Conservation (phyloP, 352 stramenopile genomes). For the Vaucheria bursata region DNA sequence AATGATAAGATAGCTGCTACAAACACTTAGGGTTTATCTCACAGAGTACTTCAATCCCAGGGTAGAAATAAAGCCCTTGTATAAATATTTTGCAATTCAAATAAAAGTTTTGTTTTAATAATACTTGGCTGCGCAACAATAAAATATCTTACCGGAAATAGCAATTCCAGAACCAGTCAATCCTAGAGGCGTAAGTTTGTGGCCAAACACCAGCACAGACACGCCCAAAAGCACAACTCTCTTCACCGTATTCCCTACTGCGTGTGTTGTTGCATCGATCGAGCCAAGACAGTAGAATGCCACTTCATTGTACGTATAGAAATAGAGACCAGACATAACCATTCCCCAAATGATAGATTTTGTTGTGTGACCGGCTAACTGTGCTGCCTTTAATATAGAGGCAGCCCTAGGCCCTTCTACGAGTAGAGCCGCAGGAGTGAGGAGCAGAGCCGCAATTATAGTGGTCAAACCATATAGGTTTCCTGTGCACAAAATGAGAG, state of each 20-base stretch:
- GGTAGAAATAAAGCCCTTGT: too few relatives aligned
- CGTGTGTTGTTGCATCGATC: constrained; percentile 47
- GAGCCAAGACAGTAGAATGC: constrained; percentile 49
- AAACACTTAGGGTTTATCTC: too few relatives aligned
- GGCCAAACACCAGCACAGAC: constrained; percentile 42
- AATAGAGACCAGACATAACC: constrained; percentile 51
- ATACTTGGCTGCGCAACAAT: too few relatives aligned
- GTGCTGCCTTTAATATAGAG: constrained; percentile 56
- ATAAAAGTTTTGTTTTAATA: too few relatives aligned
- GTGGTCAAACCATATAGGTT: constrained; percentile 72
- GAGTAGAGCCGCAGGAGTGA: constrained; percentile 61
- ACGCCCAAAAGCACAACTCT: constrained; percentile 44
- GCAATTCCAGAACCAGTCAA: too few relatives aligned
- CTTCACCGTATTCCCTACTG: constrained; percentile 48
- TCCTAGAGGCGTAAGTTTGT: constrained; percentile 45
- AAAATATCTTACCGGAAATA: too few relatives aligned
- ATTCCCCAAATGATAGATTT: constrained; percentile 37
- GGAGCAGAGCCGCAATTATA: constrained; percentile 64
- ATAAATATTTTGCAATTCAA: too few relatives aligned
- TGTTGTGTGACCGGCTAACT: constrained; percentile 46
- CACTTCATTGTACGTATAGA: constrained; percentile 57
- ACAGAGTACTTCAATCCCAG: too few relatives aligned
- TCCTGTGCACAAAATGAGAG: constrained; percentile 56
- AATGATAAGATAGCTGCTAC: too few relatives aligned
- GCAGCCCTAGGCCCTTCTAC: constrained; percentile 63